Evolutionary conservation across 2,329 filamentous ascomycete species (phyloP), one percentile per base, ranked within the genome.

Genomic region (Neoarthrinium moseri): DNA sequence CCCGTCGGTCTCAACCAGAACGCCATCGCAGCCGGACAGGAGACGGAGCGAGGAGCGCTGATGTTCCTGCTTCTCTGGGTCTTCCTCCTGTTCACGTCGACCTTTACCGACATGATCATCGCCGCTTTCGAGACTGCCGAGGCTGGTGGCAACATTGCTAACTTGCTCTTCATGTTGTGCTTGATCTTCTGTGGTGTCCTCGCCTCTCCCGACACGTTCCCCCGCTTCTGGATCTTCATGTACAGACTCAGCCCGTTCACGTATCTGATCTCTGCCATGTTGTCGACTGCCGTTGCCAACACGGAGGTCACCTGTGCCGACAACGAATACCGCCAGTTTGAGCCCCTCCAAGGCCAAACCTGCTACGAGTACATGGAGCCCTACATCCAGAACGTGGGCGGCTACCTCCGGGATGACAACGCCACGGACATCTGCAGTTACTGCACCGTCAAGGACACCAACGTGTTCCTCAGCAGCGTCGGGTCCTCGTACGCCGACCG

Each of bases 1-100:
- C 87, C 89, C 2, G 81, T 92, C 47, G 87, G 87, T 2, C 76
- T 91, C 13, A 81, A 89, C 64, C 67, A 70, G 50, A 90, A 91
- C 59, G 86, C 87, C 3, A 66, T 73, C 6, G 72, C 72, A 1
- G 80, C 80, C 4, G 75, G 75, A 49, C 70, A 81, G 51, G 76
- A 84, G 3, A 61, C 75, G 11, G 80, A 88, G 56, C 86, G 89
- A 23, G 86, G 87, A 8, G 84, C 71, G 1, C 78, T 91, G 22
- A 87, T 91, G 78, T 89, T 91, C 71, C 72, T 94, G 22, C 81
- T 89, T 56, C 72, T 90, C 30, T 75, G 83, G 59, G 70, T 78
- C 51, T 92, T 92, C 75, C 75, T 91, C 52, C 67, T 92, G 45
- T 91, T 90, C 67, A 84, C 86, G 0, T 87, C 81, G 8, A 91